Evolutionary conservation across 2,329 filamentous ascomycete species (phyloP).

Genomic region (Apiospora aurea): DNA sequence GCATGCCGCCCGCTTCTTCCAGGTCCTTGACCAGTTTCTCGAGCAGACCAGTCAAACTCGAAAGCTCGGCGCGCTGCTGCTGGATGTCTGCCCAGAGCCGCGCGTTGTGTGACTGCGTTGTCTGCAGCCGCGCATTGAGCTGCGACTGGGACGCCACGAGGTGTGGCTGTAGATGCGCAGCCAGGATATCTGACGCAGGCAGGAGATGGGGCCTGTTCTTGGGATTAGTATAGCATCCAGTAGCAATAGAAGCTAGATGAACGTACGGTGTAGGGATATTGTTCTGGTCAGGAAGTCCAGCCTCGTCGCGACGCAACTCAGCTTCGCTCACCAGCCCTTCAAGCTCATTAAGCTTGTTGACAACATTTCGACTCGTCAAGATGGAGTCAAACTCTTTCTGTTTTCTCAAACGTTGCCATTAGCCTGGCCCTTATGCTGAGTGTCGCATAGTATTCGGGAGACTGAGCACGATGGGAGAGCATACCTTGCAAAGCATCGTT

Average conservation of each 20-base stretch:
- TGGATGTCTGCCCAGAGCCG: conserved; percentile 58
- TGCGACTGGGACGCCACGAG: conserved; percentile 60
- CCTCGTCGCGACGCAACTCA: conserved; percentile 45
- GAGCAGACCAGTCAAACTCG: conserved; percentile 55
- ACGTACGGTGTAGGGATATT: conserved; percentile 55
- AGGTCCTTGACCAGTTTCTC: conserved; percentile 63
- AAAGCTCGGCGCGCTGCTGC: conserved; percentile 63
- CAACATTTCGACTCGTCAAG: conserved; percentile 57
- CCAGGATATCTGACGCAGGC: conserved; percentile 58
- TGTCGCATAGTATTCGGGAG: too few species aligned
- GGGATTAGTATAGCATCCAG: background rate
- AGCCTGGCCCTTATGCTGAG: background rate
- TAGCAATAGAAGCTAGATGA: conserved; percentile 4
- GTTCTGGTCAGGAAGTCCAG: conserved; percentile 33
- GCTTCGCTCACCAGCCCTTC: conserved; percentile 63
- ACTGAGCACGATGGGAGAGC: conserved; percentile 29
- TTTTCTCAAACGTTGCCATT: background rate
- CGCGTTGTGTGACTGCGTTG: conserved; percentile 63
- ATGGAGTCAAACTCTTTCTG: conserved; percentile 66
- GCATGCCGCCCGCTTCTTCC: conserved; percentile 56
- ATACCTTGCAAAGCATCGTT: conserved; percentile 58
- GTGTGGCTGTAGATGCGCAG: conserved; percentile 62
- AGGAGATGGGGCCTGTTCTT: conserved; percentile 60
- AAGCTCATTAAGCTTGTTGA: conserved; percentile 65
- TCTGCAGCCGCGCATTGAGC: conserved; percentile 64